Conservation (phyloP, 164 flowering plant species). For the Cinnamomum micranthum region DNA sequence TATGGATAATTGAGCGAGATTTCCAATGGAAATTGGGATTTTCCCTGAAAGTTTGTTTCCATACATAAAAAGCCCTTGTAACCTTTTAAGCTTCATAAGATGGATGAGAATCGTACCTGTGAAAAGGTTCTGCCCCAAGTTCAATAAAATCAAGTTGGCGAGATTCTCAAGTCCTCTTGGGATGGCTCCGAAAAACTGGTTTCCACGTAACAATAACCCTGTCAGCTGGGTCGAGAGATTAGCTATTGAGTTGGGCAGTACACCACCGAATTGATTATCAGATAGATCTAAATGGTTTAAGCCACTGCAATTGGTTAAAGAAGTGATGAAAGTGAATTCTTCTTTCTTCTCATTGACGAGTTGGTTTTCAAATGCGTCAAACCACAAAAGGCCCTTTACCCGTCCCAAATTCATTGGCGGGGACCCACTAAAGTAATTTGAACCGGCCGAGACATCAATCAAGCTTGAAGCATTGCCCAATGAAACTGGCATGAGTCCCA, state of each 20-base stretch:
- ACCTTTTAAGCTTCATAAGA: constrained; percentile 23
- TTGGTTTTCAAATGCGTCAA: neutral
- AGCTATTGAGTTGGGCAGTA: constrained; percentile 39
- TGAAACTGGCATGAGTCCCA: constrained; percentile 43
- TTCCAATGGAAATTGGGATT: constrained; percentile 31
- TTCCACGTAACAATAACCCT: constrained; percentile 23
- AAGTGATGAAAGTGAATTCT: constrained; percentile 28
- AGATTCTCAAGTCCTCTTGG: constrained; percentile 40
- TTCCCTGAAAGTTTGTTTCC: constrained; percentile 19
- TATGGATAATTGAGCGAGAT: constrained; percentile 12
- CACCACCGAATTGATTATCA: constrained; percentile 38
- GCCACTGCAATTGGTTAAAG: constrained; percentile 28
- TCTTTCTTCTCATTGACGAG: neutral
- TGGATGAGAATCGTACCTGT: constrained; percentile 18
- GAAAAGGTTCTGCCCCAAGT: constrained; percentile 17
- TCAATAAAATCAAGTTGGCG: constrained; percentile 19
- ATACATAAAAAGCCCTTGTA: constrained; percentile 9
- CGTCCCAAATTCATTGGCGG: neutral
- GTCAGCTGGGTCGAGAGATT: constrained; percentile 35
- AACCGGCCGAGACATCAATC: neutral
- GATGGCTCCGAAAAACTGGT: constrained; percentile 32
- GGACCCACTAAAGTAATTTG: constrained; percentile 21
- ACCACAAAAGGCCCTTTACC: neutral
- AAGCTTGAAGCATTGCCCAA: constrained; percentile 31
- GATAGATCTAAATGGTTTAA: constrained; percentile 31